phyloP scores from a whole-genome alignment of 2,329 filamentous ascomycete genomes.

The Pseudogymnoascus sp. region DNA sequence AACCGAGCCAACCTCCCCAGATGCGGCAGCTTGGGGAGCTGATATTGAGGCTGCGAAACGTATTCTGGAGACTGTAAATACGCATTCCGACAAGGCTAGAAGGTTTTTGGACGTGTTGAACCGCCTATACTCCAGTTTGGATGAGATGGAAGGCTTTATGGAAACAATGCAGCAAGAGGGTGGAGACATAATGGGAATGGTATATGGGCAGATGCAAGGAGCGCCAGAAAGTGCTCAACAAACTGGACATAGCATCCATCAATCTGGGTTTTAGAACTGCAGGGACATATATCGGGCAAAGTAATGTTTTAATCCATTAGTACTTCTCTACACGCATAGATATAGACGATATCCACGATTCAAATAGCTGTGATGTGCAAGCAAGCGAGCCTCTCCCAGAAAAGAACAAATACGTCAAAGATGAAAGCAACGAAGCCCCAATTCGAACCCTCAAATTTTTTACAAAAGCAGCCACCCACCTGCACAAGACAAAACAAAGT shows the following conservation, averaged over 20 bases:
- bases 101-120: conserved; percentile 3
- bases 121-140: not conserved
- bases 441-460: no score
- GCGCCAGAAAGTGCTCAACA: conserved; percentile 5
- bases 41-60: conserved; percentile 10
- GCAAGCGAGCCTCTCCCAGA: not conserved
- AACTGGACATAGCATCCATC: conserved; percentile 1
- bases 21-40: not conserved
- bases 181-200: not conserved
- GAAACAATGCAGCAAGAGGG: conserved; percentile 5
- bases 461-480: no score
- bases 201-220: conserved; percentile 3
- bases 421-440: no score
- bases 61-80: conserved; percentile 5
- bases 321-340: not conserved
- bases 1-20: conserved; percentile 9
- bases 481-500: no score
- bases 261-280: not conserved
- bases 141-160: conserved; percentile 5
- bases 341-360: not conserved
- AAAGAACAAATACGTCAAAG: no score
- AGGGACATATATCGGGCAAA: not conserved
- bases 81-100: not conserved
- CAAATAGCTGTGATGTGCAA: not conserved
- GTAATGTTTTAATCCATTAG: not conserved